Evolutionary conservation across 2,329 filamentous ascomycete species (phyloP), one percentile per base, ranked within the genome.

Genomic region (Hirsutella minnesotensis): DNA sequence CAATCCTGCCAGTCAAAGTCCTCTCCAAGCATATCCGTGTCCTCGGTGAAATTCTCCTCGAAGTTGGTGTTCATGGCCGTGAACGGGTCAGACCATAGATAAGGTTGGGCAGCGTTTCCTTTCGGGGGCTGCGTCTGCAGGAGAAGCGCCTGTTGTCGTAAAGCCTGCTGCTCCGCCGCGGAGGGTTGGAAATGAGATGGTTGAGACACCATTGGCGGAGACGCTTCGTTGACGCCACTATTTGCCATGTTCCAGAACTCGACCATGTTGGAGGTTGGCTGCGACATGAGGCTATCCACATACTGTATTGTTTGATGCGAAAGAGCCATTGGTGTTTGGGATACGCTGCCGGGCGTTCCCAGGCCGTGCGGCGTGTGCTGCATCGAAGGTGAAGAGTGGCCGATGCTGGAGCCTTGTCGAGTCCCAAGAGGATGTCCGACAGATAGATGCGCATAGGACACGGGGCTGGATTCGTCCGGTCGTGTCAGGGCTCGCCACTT

Each of bases 401-500:
- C 34, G 8, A 29, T 24, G 9, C 46, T 35, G 21, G 44, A 15
- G n/a, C 21, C 30, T 3, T 42, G 22, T 8, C 39, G 42, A 10
- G 41, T 15, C 20, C 37, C 34, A 21, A 42, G 27, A 15, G 20
- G 30, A 3, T 19, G 24, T 19, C 20, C 30, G 7, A 39, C 12
- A 21, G 44, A 9, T 18, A 38, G 37, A 18, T 43, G 24, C 5
- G 34, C 22, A 21, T 47, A 18, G 7, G 49, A 40, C 10, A 47
- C 42, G 4, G 53, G 47, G 19, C 46, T 47, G 10, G 55, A 50
- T 1, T 49, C 52, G 1, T 60, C 59, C 4, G 56, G 55, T 15
- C 61, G 59, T 5, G 78, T 63, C 8, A 79, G 55, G 35, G 62
- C 59, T 33, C 71, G 64, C 75, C 75, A 79, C 27, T 64, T 65